Percentiles rank a stretch among this genome's conserved stretches.
phyloP scores from a whole-genome alignment of 2,329 filamentous ascomycete species.

The Ophiostoma sp. region DNA sequence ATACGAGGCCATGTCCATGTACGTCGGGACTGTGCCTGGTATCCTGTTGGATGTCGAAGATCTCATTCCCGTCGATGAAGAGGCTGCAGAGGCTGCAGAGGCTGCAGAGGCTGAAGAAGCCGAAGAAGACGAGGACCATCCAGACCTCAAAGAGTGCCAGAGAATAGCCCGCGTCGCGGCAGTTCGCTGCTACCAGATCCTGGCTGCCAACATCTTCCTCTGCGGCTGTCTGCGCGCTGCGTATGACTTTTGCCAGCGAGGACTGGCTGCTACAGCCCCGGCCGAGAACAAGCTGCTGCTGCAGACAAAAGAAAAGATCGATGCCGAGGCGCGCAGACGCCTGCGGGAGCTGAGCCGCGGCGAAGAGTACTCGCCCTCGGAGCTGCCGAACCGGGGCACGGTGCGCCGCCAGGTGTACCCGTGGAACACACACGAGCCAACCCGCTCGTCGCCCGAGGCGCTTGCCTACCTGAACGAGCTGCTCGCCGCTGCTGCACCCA shows the following conservation, averaged over 20 bases:
- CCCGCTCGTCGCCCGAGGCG: constrained; percentile 64
- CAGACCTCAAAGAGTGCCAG: constrained; percentile 22
- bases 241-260: constrained; percentile 58
- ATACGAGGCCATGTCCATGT: constrained; percentile 46
- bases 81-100: background rate
- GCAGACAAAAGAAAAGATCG: constrained; percentile 50
- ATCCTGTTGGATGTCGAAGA: constrained; percentile 37
- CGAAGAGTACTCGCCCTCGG: constrained; percentile 43
- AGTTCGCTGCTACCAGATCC: constrained; percentile 54
- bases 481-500: constrained; percentile 66
- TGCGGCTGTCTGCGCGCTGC: constrained; percentile 66
- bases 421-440: constrained; percentile 63
- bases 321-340: constrained; percentile 44
- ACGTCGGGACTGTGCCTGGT: constrained; percentile 38
- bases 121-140: background rate
- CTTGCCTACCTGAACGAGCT: constrained; percentile 66
- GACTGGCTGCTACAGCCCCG: constrained; percentile 50
- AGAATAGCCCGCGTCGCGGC: constrained; percentile 46
- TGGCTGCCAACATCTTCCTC: constrained; percentile 55
- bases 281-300: constrained; percentile 53
- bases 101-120: background rate
- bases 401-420: constrained; percentile 68
- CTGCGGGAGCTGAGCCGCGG: background rate
- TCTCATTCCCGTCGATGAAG: background rate
- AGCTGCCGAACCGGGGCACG: constrained; percentile 63